phyloP scores from a whole-genome alignment of 768 basidiomycete species.

The Leucocoprinus birnbaumii region DNA sequence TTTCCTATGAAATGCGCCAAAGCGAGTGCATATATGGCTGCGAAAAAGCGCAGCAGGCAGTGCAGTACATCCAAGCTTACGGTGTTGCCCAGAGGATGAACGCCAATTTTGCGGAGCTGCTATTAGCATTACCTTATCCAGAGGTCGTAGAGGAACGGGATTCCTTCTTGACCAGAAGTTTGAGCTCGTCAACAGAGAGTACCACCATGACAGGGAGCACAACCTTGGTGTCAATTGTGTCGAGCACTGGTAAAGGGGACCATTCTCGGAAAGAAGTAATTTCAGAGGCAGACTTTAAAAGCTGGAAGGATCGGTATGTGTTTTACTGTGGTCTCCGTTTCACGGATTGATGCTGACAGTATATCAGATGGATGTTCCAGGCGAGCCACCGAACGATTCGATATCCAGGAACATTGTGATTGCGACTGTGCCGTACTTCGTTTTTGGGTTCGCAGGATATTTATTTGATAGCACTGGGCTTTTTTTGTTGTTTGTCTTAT shows the following conservation, averaged over 20 bases:
- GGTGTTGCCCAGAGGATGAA: not conserved
- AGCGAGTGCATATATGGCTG: constrained; percentile 10
- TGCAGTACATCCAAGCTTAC: constrained; percentile 3
- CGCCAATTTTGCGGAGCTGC: constrained; percentile 1
- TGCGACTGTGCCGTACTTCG: no score
- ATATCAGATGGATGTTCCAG: constrained; percentile 9
- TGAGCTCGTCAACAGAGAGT: not conserved
- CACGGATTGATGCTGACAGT: not conserved
- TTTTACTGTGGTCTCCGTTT: not conserved
- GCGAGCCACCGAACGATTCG: not conserved
- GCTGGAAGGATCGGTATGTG: constrained; percentile 12
- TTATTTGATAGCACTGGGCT: not conserved
- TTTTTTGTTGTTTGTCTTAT: no score
- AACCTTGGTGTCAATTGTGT: constrained; percentile 8
- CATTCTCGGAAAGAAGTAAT: constrained; percentile 5
- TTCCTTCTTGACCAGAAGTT: not conserved
- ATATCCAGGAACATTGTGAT: constrained; percentile 8
- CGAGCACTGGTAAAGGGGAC: not conserved
- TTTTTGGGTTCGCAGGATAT: not conserved
- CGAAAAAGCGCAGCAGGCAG: constrained; percentile 6
- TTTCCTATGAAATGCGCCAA: constrained; percentile 12
- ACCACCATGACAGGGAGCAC: not conserved
- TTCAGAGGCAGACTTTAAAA: constrained; percentile 7
- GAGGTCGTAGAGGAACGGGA: constrained; percentile 1
- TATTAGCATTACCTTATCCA: constrained; percentile 8